These are phyloP conservation scores for Ascochyta koolunga DNA, from an alignment of 2,329 filamentous ascomycete genomes.

Conservation along the genomic window DNA sequence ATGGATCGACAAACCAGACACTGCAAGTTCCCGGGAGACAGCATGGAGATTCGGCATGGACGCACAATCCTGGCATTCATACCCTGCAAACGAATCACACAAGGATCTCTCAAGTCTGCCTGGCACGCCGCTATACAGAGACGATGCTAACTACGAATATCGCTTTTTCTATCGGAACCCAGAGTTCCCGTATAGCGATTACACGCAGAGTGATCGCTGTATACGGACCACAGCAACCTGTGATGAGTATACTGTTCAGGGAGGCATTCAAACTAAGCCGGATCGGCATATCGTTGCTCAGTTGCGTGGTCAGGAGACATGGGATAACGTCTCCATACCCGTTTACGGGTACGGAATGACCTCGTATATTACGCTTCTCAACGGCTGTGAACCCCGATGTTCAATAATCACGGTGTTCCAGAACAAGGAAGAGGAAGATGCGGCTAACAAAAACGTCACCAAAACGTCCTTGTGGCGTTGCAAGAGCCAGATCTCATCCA, in stretches of 20 bases:
- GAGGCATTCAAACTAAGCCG: constrained; percentile 5
- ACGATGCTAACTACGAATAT: constrained; percentile 31
- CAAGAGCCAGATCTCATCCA: too few relatives aligned
- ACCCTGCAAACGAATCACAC: constrained; percentile 15
- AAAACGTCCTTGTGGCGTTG: too few relatives aligned
- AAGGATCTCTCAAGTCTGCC: constrained; percentile 24
- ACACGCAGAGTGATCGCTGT: constrained; percentile 25
- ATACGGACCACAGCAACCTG: background rate
- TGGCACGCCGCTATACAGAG: constrained; percentile 34
- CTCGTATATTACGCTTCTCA: too few relatives aligned
- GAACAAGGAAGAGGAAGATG: too few relatives aligned
- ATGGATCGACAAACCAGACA: constrained; percentile 25
- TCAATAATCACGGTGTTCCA: too few relatives aligned
- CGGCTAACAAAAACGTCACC: too few relatives aligned
- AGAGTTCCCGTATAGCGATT: constrained; percentile 31
- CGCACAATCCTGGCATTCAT: constrained; percentile 17
- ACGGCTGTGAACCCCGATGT: too few relatives aligned
- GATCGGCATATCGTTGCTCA: too few relatives aligned
- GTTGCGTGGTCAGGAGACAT: too few relatives aligned
- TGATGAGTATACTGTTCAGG: background rate
- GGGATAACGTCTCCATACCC: too few relatives aligned
- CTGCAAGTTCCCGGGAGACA: constrained; percentile 25
- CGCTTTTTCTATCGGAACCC: constrained; percentile 42
- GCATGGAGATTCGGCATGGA: constrained; percentile 38
- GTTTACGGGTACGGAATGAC: too few relatives aligned